Evolutionary conservation across 768 basidiomycete species (phyloP).

Genomic region (Podaxis sp.): DNA sequence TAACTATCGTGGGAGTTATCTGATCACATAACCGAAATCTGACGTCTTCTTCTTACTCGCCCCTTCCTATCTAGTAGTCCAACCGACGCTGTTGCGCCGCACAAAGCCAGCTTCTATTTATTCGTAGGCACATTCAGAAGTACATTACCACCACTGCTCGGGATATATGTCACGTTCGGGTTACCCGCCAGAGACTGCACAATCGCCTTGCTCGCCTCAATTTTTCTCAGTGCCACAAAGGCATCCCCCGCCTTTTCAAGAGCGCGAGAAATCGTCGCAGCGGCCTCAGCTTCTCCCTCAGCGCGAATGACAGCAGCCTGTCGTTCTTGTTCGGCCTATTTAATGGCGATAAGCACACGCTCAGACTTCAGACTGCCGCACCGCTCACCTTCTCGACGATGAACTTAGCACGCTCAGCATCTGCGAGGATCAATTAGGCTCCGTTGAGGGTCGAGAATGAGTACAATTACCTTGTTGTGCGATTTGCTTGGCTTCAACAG

Average conservation of each 20-base stretch:
- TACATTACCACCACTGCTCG: conserved; percentile 75
- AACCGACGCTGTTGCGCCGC: conserved; percentile 9
- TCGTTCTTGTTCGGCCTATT: conserved; percentile 95
- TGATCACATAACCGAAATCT: conserved; percentile 26
- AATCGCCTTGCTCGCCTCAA: conserved; percentile 98
- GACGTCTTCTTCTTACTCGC: conserved; percentile 14
- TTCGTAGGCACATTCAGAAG: conserved; percentile 77
- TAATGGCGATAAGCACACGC: conserved; percentile 16
- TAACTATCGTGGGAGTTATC: conserved; percentile 39
- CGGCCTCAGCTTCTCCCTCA: conserved; percentile 98
- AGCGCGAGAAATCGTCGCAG: conserved; percentile 86
- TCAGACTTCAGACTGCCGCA: background rate
- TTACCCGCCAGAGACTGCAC: conserved; percentile 78
- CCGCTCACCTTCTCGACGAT: conserved; percentile 89
- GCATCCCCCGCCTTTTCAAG: conserved; percentile 94
- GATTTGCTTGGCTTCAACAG: conserved; percentile 99
- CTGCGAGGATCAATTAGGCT: conserved; percentile 35
- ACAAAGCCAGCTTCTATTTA: conserved; percentile 29
- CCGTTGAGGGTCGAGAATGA: background rate
- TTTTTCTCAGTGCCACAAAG: conserved; percentile 92
- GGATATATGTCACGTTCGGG: conserved; percentile 88
- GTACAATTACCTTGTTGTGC: conserved; percentile 84
- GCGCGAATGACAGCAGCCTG: conserved; percentile 98
- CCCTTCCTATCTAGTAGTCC: conserved; percentile 10
- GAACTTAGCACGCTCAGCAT: conserved; percentile 98